phyloP scores from a whole-genome alignment of 2,329 filamentous ascomycete genomes.

The Iodosphaeria phyllophila region DNA sequence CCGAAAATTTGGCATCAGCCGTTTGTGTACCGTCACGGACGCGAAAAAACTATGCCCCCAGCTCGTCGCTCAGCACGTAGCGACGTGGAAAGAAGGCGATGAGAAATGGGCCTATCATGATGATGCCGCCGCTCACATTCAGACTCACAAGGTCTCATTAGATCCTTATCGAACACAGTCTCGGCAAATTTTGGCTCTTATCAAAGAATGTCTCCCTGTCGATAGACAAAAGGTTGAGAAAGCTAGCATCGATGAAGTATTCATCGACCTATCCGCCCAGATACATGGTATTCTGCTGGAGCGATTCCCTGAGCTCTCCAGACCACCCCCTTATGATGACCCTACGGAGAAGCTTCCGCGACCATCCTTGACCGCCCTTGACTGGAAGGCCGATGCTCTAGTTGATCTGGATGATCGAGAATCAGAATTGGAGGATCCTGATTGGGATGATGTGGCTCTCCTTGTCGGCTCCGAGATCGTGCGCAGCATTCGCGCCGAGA shows the following conservation, averaged over 20 bases:
- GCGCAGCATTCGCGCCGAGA: conserved; percentile 47
- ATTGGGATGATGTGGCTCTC: conserved; percentile 91
- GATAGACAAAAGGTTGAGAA: conserved; percentile 67
- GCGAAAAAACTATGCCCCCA: conserved; percentile 75
- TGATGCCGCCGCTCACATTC: conserved; percentile 62
- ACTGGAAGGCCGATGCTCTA: conserved; percentile 72
- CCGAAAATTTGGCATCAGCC: conserved; percentile 56
- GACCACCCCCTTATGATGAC: conserved; percentile 55
- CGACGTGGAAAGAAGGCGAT: conserved; percentile 85
- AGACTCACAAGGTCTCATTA: conserved; percentile 80
- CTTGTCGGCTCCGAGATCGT: conserved; percentile 80
- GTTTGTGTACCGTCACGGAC: conserved; percentile 64
- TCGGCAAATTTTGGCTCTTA: conserved; percentile 58
- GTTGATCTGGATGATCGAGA: conserved; percentile 57
- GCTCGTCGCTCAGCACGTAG: conserved; percentile 78
- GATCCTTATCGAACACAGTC: conserved; percentile 83
- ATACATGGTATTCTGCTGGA: conserved; percentile 58
- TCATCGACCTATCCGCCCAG: conserved; percentile 76
- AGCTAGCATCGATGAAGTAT: conserved; percentile 89
- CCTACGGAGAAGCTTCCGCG: conserved; percentile 51
- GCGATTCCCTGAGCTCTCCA: conserved; percentile 54
- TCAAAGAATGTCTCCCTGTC: conserved; percentile 54
- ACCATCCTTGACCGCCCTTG: conserved; percentile 48
- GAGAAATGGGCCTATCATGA: conserved; percentile 81
- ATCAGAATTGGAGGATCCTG: conserved; percentile 61